Base-by-base conservation (phyloP, 805 yeast species). In the Candida parachauliodes region DNA sequence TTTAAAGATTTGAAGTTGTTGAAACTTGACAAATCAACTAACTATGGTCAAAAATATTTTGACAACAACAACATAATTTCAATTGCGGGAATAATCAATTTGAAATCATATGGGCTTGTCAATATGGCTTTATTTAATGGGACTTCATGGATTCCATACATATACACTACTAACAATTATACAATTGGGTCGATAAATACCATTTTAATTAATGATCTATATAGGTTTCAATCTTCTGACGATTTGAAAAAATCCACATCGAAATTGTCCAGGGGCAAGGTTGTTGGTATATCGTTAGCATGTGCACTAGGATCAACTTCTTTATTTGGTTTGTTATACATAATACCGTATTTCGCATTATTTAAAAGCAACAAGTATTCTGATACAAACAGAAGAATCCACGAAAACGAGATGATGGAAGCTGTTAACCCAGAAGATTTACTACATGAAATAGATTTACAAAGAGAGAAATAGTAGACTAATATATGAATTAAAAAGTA, bases 91-190 rank as follows among this genome's bases (percentile, higher is more conserved):
- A 46, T 54, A 19, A 63, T 85, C 31, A 52, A 59, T 3, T 51
- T 83, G 27, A 47, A 59, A 2, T 55, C 55, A 2, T 78, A 72
- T 50, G 93, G 89, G 0, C 52, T 59, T 18, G 77, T 75, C 2
- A 74, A 79, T 27, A 68, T 78, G 19, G 91, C 89, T 0, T 59
- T 76, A 20, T 86, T 57, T 58, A 78, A 86, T 51, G 88, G 94
- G 1, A 46, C 62, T 0, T 34, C 47, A 6, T 88, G 95, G 95
- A 50, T 61, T 21, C 95, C 95, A 9, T 76, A 70, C 41, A 52
- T 77, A 2, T 73, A 74, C 42, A 60, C 83, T 1, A 41, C 47
- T 9, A 35, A 45, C 2, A 28, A 32, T 1, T 44, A 43, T 20
- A 32, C 46, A 22, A 29, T 60, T 4, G 74, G 74, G 4, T 34